phyloP scores from a whole-genome alignment of 2,329 filamentous ascomycete species.

The Fusarium begoniae region DNA sequence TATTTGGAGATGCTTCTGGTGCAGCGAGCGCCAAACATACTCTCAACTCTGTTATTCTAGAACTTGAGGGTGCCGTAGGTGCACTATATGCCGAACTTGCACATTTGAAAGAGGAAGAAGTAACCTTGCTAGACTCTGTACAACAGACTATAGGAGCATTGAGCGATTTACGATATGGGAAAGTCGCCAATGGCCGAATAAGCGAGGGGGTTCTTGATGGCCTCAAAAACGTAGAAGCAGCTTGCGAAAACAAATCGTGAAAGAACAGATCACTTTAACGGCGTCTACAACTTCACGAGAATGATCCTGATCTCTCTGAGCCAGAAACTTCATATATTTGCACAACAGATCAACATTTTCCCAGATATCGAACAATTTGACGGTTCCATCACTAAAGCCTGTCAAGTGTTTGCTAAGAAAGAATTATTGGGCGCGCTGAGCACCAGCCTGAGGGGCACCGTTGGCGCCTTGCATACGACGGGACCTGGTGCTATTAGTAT shows the following conservation, averaged over 20 bases:
- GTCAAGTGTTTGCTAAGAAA: neutral
- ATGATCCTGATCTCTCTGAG: conserved; percentile 14
- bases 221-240: conserved; percentile 63
- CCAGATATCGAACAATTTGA: conserved; percentile 16
- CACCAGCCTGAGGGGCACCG: conserved; percentile 24
- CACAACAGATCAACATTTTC: conserved; percentile 23
- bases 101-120: conserved; percentile 71
- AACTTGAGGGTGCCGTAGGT: conserved; percentile 72
- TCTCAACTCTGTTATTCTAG: conserved; percentile 70
- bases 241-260: conserved; percentile 63
- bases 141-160: conserved; percentile 74
- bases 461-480: conserved; percentile 47
- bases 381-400: conserved; percentile 11
- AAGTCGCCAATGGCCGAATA: conserved; percentile 71
- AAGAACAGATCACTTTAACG: conserved; percentile 27
- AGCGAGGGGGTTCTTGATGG: conserved; percentile 74
- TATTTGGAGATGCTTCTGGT: conserved; percentile 64
- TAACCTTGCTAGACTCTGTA: conserved; percentile 67
- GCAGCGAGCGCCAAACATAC: conserved; percentile 64
- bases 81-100: conserved; percentile 75
- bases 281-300: conserved; percentile 23
- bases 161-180: conserved; percentile 85
- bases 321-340: conserved; percentile 25
- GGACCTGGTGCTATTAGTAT: conserved; percentile 48
- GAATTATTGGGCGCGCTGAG: conserved; percentile 32